Evolutionary conservation across 2,329 filamentous ascomycete genomes (phyloP).

Genomic region (Colletotrichum higginsianum): DNA sequence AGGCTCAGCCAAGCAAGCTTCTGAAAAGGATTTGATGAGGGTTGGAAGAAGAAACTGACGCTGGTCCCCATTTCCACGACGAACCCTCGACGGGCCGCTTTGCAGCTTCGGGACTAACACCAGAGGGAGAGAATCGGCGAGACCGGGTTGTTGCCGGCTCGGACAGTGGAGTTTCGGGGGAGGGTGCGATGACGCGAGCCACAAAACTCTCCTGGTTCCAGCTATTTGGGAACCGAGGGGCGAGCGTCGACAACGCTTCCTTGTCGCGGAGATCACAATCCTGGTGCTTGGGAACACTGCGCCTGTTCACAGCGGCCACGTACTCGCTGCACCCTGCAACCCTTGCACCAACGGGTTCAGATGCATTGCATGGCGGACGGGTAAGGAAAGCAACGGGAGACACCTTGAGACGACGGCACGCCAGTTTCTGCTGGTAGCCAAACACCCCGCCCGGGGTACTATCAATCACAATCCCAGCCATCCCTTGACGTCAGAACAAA

Average conservation of each 20-base stretch:
- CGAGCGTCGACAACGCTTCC: conserved; percentile 39
- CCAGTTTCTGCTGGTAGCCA: conserved; percentile 15
- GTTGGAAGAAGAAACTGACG: conserved; percentile 24
- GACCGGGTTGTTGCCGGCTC: conserved; percentile 30
- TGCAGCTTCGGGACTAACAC: conserved; percentile 35
- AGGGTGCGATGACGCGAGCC: conserved; percentile 43
- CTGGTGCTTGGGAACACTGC: conserved; percentile 34
- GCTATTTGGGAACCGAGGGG: conserved; percentile 40
- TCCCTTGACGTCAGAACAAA: conserved; percentile 29
- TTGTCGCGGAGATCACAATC: conserved; percentile 33
- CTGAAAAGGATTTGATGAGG: conserved; percentile 27
- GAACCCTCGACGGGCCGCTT: conserved; percentile 35
- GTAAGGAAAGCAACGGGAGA: conserved; percentile 28
- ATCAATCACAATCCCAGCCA: background rate
- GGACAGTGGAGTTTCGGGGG: conserved; percentile 40
- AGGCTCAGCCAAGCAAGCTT: conserved; percentile 8
- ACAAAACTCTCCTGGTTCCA: conserved; percentile 44
- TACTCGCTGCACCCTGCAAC: conserved; percentile 36
- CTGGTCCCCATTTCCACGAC: conserved; percentile 7
- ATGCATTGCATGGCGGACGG: conserved; percentile 32
- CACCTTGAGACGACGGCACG: conserved; percentile 35
- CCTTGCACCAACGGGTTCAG: conserved; percentile 35
- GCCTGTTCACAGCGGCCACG: conserved; percentile 39
- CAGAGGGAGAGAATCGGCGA: conserved; percentile 1
- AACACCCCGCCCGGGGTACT: background rate